Conservation (phyloP, 2,329 filamentous ascomycete species). For the Biscogniauxia marginata region DNA sequence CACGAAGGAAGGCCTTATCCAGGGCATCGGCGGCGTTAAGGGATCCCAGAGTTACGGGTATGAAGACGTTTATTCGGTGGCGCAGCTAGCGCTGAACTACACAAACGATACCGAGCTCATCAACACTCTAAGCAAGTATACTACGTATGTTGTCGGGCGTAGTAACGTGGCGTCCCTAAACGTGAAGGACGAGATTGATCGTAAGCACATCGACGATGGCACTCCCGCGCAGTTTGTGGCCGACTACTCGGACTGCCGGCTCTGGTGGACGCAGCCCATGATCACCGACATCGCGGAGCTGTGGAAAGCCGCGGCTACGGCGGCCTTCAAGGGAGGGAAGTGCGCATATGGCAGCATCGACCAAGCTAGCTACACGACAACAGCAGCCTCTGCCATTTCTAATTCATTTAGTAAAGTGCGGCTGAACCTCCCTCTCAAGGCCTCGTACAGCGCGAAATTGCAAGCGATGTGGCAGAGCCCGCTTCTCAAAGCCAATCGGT, state of each 20-base stretch:
- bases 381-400: conserved; percentile 3
- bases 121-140: conserved; percentile 33
- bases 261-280: conserved; percentile 52
- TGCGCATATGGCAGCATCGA: conserved; percentile 39
- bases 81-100: conserved; percentile 21
- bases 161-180: conserved; percentile 36
- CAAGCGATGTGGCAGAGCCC: conserved; percentile 14
- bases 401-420: conserved; percentile 15
- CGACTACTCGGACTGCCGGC: conserved; percentile 48
- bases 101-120: conserved; percentile 30
- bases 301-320: conserved; percentile 45
- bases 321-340: conserved; percentile 41
- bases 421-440: conserved; percentile 19
- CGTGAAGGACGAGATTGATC: conserved; percentile 40
- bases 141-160: conserved; percentile 33
- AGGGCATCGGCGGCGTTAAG: conserved; percentile 54
- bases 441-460: conserved; percentile 11
- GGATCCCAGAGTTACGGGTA: conserved; percentile 43
- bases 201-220: conserved; percentile 37
- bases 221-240: conserved; percentile 48
- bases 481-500: conserved; percentile 24
- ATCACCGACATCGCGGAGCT: conserved; percentile 43
- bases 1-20: conserved; percentile 44
- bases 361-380: conserved; percentile 2
- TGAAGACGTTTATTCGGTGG: conserved; percentile 28